phyloP scores from a whole-genome alignment of 306 rosid species.

The Aeschynomene evenia region DNA sequence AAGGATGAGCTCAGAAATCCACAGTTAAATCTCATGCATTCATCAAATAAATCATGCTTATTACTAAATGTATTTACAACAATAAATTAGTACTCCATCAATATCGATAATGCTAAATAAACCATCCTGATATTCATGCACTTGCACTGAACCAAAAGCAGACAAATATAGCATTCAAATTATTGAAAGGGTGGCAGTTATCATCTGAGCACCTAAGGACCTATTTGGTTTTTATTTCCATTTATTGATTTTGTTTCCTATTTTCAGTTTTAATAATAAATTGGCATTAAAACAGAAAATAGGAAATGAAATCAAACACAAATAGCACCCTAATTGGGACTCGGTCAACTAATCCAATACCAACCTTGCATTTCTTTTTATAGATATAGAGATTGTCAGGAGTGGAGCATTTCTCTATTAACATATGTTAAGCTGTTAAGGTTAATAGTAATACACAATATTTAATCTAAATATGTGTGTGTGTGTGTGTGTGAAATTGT shows the following conservation, averaged over 20 bases:
- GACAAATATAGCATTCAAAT: background rate
- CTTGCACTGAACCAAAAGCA: background rate
- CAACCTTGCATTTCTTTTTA: background rate
- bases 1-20: background rate
- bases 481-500: too few relatives aligned
- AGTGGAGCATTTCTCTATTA: conserved; percentile 14
- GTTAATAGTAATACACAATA: conserved; percentile 14
- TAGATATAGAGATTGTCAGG: background rate
- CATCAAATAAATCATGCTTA: background rate
- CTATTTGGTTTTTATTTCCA: too few relatives aligned
- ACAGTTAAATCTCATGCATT: background rate
- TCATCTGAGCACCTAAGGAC: background rate
- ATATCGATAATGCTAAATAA: background rate
- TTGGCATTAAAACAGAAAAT: too few relatives aligned
- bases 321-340: background rate
- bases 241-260: too few relatives aligned
- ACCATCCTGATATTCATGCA: background rate
- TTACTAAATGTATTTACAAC: background rate
- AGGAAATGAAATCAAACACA: too few relatives aligned
- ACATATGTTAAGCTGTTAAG: conserved; percentile 1
- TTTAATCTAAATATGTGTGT: conserved; percentile 6
- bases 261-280: too few relatives aligned
- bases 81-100: background rate
- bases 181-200: background rate
- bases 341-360: background rate